These are phyloP conservation scores for Gonapodya sp. DNA, from an alignment of 192 early-diverging fungal species.

Conservation along the genomic window DNA sequence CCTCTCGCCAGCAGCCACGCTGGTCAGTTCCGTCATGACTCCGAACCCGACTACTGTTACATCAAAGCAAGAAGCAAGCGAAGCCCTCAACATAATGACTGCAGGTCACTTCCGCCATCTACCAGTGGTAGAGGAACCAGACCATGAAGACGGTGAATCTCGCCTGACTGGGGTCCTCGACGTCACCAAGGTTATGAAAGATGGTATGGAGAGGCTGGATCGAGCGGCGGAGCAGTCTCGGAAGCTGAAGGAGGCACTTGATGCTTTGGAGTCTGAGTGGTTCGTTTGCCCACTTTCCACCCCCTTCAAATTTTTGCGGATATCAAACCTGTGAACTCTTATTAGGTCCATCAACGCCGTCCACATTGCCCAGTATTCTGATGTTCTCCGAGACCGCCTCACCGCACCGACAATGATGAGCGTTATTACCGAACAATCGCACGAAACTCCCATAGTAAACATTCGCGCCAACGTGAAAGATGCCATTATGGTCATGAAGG, in stretches of 20 bases:
- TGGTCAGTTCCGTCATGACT: slow-evolving; percentile 85
- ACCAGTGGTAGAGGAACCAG: slow-evolving; percentile 77
- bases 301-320: too few relatives aligned
- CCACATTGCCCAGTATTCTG: slow-evolving; percentile 11
- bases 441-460: slow-evolving; percentile 11
- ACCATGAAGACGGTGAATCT: slow-evolving; percentile 33
- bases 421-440: slow-evolving; percentile 12
- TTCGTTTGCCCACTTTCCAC: not conserved
- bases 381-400: slow-evolving; percentile 10
- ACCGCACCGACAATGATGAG: slow-evolving; percentile 9
- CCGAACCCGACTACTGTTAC: slow-evolving; percentile 82
- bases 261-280: slow-evolving; percentile 77
- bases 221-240: slow-evolving; percentile 70
- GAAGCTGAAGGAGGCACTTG: slow-evolving; percentile 68
- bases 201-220: slow-evolving; percentile 78
- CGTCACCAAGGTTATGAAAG: slow-evolving; percentile 77
- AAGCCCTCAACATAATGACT: slow-evolving; percentile 75
- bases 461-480: slow-evolving; percentile 6
- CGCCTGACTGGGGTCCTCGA: slow-evolving; percentile 64
- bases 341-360: slow-evolving; percentile 5
- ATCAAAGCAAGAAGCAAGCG: slow-evolving; percentile 54
- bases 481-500: slow-evolving; percentile 62
- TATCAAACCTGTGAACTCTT: too few relatives aligned
- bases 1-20: slow-evolving; percentile 38
- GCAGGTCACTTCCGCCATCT: slow-evolving; percentile 74